phyloP scores from a whole-genome alignment of 805 yeast genomes.

The Saccharomyces paradoxus region DNA sequence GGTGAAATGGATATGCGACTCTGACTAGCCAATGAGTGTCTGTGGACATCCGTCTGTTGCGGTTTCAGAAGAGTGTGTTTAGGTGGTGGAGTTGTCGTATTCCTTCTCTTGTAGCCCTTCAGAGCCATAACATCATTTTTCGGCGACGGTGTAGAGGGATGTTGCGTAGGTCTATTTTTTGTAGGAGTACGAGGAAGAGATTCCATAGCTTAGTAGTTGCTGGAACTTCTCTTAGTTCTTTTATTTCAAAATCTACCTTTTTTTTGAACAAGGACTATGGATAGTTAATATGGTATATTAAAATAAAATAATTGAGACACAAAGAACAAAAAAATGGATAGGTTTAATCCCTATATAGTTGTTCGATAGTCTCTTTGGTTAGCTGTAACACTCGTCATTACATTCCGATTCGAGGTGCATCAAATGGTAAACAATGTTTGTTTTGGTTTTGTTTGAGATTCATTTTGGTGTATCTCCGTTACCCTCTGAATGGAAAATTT shows the following conservation, averaged over 20 bases:
- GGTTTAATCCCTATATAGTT: background rate
- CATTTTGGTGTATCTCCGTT: background rate
- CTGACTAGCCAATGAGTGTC: background rate
- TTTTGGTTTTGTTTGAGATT: background rate
- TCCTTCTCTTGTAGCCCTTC: slow-evolving; percentile 5
- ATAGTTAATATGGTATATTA: background rate
- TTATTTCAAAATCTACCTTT: background rate
- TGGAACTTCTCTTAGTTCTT: background rate
- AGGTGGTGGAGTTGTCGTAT: slow-evolving; percentile 9
- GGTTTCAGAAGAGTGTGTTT: background rate
- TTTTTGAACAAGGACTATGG: background rate
- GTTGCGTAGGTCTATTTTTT: background rate
- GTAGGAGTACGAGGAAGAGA: slow-evolving; percentile 5
- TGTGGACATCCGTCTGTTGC: background rate
- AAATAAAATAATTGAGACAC: background rate
- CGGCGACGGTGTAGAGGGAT: background rate
- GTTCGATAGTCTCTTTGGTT: background rate
- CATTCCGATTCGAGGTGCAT: background rate
- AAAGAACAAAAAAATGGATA: background rate
- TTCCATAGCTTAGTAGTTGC: background rate
- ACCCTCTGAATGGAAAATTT: background rate
- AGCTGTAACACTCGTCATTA: background rate
- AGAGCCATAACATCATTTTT: background rate
- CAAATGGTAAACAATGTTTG: background rate
- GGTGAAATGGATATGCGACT: background rate